Conservation (phyloP, 2,329 filamentous ascomycete genomes). For the Neophaeococcomyces mojaviensis region DNA sequence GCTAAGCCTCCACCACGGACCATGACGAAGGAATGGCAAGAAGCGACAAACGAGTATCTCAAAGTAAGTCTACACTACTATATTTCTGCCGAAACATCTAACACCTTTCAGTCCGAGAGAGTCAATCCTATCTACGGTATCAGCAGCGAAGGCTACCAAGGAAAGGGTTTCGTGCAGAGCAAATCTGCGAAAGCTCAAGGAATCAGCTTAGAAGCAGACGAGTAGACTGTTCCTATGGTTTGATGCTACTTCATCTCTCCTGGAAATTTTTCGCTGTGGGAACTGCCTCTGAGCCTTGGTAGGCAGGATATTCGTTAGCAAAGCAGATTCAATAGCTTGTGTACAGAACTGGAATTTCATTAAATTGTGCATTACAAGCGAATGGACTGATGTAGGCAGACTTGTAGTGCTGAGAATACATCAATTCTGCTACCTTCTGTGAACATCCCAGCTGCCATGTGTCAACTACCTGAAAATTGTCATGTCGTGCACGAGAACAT, state of each 20-base stretch:
- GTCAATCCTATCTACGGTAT: conserved; percentile 82
- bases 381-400: too few species aligned
- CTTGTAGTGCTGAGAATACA: too few species aligned
- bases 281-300: too few species aligned
- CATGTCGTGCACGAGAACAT: too few species aligned
- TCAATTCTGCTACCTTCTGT: too few species aligned
- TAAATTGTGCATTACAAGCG: too few species aligned
- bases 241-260: background rate
- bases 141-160: conserved; percentile 68
- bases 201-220: conserved; percentile 20
- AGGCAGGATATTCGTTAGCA: too few species aligned
- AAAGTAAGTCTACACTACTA: conserved; percentile 51
- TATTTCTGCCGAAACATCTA: background rate
- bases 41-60: conserved; percentile 88
- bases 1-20: conserved; percentile 68
- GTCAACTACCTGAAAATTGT: too few species aligned
- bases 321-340: too few species aligned
- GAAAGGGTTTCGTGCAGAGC: conserved; percentile 71
- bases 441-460: too few species aligned
- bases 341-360: too few species aligned
- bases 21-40: conserved; percentile 97
- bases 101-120: conserved; percentile 59
- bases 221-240: conserved; percentile 11
- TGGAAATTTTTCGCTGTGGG: too few species aligned
- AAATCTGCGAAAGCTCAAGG: conserved; percentile 30